Percentiles rank a stretch among this genome's conserved stretches.
Evolutionary conservation across 169 alveolate genomes (phyloP).

Genomic region (Plasmodium yoelii): DNA sequence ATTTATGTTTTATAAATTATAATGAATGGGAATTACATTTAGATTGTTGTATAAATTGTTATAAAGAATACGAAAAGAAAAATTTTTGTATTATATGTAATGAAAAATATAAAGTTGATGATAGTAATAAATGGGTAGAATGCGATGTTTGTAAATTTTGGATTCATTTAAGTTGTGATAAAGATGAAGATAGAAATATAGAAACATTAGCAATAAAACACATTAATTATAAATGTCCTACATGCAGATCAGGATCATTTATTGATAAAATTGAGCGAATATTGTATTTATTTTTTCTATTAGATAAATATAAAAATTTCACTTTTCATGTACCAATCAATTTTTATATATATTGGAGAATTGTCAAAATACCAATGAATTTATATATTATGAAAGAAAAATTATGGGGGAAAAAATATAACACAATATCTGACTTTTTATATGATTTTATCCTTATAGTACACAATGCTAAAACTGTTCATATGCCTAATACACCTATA

Average conservation of each 20-base stretch:
- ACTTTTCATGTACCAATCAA: conserved; percentile 83
- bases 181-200: conserved; percentile 76
- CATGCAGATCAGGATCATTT: conserved; percentile 80
- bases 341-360: conserved; percentile 83
- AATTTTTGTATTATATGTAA: conserved; percentile 85
- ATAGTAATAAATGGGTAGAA: conserved; percentile 81
- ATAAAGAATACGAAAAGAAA: conserved; percentile 80
- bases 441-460: conserved; percentile 79
- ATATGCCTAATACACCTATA: conserved; percentile 84
- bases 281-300: conserved; percentile 79
- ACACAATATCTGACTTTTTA: conserved; percentile 76
- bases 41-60: conserved; percentile 81
- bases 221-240: conserved; percentile 80
- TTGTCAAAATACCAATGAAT: conserved; percentile 86
- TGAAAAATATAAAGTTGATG: conserved; percentile 77
- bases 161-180: conserved; percentile 89
- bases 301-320: conserved; percentile 81
- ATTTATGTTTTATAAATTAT: conserved; percentile 79
- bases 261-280: conserved; percentile 78
- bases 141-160: conserved; percentile 89
- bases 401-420: conserved; percentile 79
- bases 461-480: conserved; percentile 82
- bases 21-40: conserved; percentile 85
- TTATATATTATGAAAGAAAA: conserved; percentile 78
- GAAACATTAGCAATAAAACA: conserved; percentile 73